Conservation (phyloP, 495 filamentous ascomycete genomes). For the Chaetomidium leptoderma region DNA sequence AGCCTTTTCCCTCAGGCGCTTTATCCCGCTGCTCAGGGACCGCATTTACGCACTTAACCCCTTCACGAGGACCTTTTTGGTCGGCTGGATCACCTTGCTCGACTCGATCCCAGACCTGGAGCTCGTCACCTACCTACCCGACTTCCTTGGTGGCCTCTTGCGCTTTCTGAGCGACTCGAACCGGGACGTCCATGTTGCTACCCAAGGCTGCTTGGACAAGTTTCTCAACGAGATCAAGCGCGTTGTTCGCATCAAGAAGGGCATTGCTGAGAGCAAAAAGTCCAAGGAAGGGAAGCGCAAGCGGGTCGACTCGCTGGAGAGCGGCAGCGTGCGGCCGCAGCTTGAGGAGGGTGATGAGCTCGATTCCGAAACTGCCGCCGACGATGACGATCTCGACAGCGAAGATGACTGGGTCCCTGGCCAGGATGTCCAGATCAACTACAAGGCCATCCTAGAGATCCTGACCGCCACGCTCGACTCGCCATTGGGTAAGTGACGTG, state of each 20-base stretch:
- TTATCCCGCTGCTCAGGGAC: slow-evolving; percentile 90
- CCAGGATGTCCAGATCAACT: slow-evolving; percentile 93
- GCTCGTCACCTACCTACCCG: slow-evolving; percentile 86
- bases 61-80: slow-evolving; percentile 90
- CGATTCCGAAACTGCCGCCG: slow-evolving; percentile 55
- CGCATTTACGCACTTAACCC: slow-evolving; percentile 90
- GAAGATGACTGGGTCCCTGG: slow-evolving; percentile 96
- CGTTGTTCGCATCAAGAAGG: slow-evolving; percentile 87
- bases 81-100: slow-evolving; percentile 90
- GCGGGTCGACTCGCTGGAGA: slow-evolving; percentile 61
- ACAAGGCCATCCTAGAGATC: slow-evolving; percentile 87
- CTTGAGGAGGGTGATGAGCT: slow-evolving; percentile 48
- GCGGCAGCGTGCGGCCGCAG: slow-evolving; percentile 45
- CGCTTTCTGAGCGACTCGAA: slow-evolving; percentile 90
- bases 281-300: slow-evolving; percentile 64
- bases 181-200: slow-evolving; percentile 87
- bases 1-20: slow-evolving; percentile 85
- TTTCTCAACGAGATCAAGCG: slow-evolving; percentile 93
- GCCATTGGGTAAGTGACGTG: slow-evolving; percentile 56
- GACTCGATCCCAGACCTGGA: slow-evolving; percentile 98
- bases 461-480: slow-evolving; percentile 87
- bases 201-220: slow-evolving; percentile 82
- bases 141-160: slow-evolving; percentile 85
- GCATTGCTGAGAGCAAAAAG: slow-evolving; percentile 81
- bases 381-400: slow-evolving; percentile 55